Percentiles rank a stretch among this genome's conserved stretches.
These are phyloP conservation scores for Sodiomyces alkalinus DNA, from an alignment of 2,329 filamentous ascomycete species.

Conservation along the genomic window DNA sequence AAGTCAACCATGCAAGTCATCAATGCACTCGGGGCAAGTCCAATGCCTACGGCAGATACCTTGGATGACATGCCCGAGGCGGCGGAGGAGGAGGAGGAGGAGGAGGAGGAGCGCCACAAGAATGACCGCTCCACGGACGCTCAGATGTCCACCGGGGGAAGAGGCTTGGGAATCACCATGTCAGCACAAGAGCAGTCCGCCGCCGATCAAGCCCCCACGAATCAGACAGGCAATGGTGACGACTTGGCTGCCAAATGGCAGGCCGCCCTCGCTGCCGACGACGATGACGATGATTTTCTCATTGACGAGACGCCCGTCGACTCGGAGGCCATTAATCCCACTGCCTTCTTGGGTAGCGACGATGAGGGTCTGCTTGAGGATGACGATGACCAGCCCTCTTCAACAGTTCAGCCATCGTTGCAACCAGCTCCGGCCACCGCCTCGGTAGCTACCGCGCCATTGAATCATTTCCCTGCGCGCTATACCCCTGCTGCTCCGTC, in stretches of 20 bases:
- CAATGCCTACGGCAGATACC: slow-evolving; percentile 10
- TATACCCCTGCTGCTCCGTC: slow-evolving; percentile 5
- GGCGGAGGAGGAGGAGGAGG: slow-evolving; percentile 13
- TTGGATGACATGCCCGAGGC: slow-evolving; percentile 18
- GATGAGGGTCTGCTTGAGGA: slow-evolving; percentile 77
- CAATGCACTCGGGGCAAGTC: slow-evolving; percentile 26
- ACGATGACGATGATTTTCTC: slow-evolving; percentile 53
- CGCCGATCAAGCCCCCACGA: slow-evolving; percentile 7
- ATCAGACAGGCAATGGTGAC: slow-evolving; percentile 19
- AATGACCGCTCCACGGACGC: too few relatives aligned
- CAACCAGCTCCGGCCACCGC: too few relatives aligned
- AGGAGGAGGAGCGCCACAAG: slow-evolving; percentile 9
- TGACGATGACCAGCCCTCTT: slow-evolving; percentile 23
- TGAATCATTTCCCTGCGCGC: too few relatives aligned
- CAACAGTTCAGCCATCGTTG: background rate
- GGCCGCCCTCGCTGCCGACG: slow-evolving; percentile 61
- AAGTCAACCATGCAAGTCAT: slow-evolving; percentile 59
- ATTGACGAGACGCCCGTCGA: slow-evolving; percentile 37
- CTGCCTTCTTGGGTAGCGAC: slow-evolving; percentile 64
- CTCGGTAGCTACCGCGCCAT: too few relatives aligned
- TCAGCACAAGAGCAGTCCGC: slow-evolving; percentile 3
- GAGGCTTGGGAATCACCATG: too few relatives aligned
- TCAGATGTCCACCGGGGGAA: too few relatives aligned
- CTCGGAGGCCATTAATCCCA: slow-evolving; percentile 39
- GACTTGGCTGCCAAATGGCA: slow-evolving; percentile 74